These are phyloP conservation scores for Auriscalpium vulgare DNA, from an alignment of 768 basidiomycete genomes.

Conservation along the genomic window DNA sequence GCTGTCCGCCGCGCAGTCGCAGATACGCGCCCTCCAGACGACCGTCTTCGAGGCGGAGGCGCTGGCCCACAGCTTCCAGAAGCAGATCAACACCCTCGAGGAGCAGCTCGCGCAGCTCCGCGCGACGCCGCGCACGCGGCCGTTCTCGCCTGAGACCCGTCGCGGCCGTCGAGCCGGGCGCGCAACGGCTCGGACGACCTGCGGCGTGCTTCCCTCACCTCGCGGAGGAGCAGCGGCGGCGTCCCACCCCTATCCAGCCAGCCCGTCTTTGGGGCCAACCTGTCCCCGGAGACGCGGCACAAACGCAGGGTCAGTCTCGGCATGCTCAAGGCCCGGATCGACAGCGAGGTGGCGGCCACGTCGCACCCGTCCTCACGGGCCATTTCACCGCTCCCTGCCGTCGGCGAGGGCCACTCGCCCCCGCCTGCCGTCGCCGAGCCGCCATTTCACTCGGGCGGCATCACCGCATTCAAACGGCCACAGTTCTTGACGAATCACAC, in stretches of 20 bases:
- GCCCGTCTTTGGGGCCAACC: conserved; percentile 39
- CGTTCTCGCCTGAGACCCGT: conserved; percentile 35
- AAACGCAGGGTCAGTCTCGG: conserved; percentile 78
- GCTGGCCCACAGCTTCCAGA: conserved; percentile 56
- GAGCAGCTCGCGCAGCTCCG: conserved; percentile 51
- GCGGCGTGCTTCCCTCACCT: conserved; percentile 29
- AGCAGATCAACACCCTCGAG: conserved; percentile 57
- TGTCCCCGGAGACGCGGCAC: conserved; percentile 70
- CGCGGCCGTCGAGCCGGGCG: conserved; percentile 39
- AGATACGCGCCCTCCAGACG: conserved; percentile 70
- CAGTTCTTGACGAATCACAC: conserved; percentile 82
- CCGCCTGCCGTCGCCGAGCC: conserved; percentile 20
- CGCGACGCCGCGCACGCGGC: conserved; percentile 32
- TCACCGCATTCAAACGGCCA: conserved; percentile 30
- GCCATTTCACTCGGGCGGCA: neutral
- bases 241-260: conserved; percentile 25
- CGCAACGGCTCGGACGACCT: conserved; percentile 32
- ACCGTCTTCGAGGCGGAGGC: conserved; percentile 67
- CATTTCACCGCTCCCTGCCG: conserved; percentile 38
- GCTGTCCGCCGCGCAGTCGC: conserved; percentile 71
- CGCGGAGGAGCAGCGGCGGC: conserved; percentile 19
- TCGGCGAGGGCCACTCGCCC: conserved; percentile 20
- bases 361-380: conserved; percentile 41
- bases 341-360: conserved; percentile 57
- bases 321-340: conserved; percentile 88